Evolutionary conservation across 352 stramenopile species (phyloP), one percentile per base, ranked within the genome.

Genomic region (Pythium graminicola): DNA sequence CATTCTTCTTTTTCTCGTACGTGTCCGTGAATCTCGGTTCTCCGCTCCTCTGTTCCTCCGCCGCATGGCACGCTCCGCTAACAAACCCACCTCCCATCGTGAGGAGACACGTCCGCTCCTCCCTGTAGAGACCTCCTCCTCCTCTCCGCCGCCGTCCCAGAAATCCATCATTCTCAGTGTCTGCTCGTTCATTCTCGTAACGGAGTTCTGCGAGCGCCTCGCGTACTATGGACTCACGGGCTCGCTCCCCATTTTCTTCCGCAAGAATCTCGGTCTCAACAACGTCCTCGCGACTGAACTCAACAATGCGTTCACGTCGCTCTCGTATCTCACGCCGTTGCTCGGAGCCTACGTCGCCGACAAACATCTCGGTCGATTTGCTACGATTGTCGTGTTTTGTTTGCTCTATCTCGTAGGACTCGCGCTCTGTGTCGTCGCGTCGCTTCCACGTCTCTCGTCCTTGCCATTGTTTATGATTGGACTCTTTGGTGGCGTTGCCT

Each of bases 141-240:
- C 39, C 16, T 14, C 41, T 14, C 16, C n/a, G 24, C 49, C 58
- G n/a, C n/a, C n/a, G n/a, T n/a, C n/a, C n/a, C n/a, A n/a, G 4
- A 78, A 81, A 59, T 94, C 83, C 29, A 86, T 92, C 60, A 91
- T 94, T 56, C 38, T 90, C 29, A 89, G 67, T 65, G 83, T 94
- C 47, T 94, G 83, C 70, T 92, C 81, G 4, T 94, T 89, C 65
- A 94, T 94, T 53, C 81, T 94, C 46, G 77, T 92, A 46, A 92
- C 83, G 1, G 83, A 93, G 64, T 86, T 94, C 60, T 94, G 84
- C 44, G 80, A 92, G 57, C 81, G 84, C 16, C 57, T 94, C 49
- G 81, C 84, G 31, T 94, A 94, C 64, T 92, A 92, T 45, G 84
- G 81, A 0, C 74, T 94, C 19, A 89, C 84, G 8, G 84, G 81